Percentiles rank a stretch among this genome's conserved stretches.
These are phyloP conservation scores for Cymodocea nodosa DNA, from an alignment of 116 monocot species.

Conservation along the genomic window DNA sequence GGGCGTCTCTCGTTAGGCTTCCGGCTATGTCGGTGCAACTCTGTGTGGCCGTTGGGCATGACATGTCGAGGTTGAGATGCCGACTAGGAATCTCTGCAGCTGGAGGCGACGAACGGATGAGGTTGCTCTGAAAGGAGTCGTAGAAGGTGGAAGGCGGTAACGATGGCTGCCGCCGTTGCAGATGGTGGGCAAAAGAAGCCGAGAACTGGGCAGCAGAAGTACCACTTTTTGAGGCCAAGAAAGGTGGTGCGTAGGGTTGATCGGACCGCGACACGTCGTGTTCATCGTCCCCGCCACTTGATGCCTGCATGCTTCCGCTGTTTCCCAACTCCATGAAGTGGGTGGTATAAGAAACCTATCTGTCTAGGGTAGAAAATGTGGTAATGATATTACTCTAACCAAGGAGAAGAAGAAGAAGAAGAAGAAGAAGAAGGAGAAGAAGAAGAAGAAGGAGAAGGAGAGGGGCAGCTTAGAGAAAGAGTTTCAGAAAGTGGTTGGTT, in stretches of 20 bases:
- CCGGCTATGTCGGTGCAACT: slow-evolving; percentile 7
- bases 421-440: too few relatives aligned
- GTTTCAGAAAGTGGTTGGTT: too few relatives aligned
- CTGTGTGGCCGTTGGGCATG: not conserved
- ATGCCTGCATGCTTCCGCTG: slow-evolving; percentile 64
- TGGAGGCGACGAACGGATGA: not conserved
- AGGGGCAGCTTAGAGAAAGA: not conserved
- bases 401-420: too few relatives aligned
- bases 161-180: not conserved
- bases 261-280: slow-evolving; percentile 26
- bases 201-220: not conserved
- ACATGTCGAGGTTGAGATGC: slow-evolving; percentile 10
- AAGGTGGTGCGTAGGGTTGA: not conserved
- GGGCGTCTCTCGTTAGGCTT: not conserved
- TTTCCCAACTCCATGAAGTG: slow-evolving; percentile 44
- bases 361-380: not conserved
- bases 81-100: not conserved
- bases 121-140: not conserved
- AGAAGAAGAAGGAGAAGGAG: not conserved
- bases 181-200: not conserved
- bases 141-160: slow-evolving; percentile 3
- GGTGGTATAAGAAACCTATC: not conserved
- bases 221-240: not conserved
- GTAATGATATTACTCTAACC: not conserved
- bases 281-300: slow-evolving; percentile 56